Percentiles rank a stretch among this genome's conserved stretches.
These are phyloP conservation scores for Allantophomopsis cytisporea DNA, from an alignment of 2,329 filamentous ascomycete species.

Conservation along the genomic window DNA sequence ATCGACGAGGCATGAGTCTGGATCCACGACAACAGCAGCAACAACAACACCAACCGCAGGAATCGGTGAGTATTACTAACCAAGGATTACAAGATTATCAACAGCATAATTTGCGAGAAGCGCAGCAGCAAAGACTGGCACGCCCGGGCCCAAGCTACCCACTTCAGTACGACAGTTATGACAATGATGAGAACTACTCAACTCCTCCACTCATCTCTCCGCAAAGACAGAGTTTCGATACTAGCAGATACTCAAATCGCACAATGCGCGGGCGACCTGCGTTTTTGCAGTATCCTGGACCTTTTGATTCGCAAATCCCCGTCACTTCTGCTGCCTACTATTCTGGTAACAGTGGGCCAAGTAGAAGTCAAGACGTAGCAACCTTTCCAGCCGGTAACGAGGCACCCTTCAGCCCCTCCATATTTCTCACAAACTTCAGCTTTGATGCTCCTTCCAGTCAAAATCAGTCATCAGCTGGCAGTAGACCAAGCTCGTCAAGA, in stretches of 20 bases:
- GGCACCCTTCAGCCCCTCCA: too few relatives aligned
- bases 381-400: too few relatives aligned
- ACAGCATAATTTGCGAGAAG: conserved; percentile 80
- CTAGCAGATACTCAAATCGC: conserved; percentile 4
- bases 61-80: conserved; percentile 37
- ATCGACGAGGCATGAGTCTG: conserved; percentile 76
- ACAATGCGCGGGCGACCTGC: too few relatives aligned
- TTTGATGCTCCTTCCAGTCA: too few relatives aligned
- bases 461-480: too few relatives aligned
- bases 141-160: conserved; percentile 49
- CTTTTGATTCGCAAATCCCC: too few relatives aligned
- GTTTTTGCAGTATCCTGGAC: too few relatives aligned
- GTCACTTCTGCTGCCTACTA: too few relatives aligned
- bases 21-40: conserved; percentile 48
- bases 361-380: too few relatives aligned
- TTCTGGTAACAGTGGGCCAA: too few relatives aligned
- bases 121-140: conserved; percentile 76
- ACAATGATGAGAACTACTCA: conserved; percentile 37
- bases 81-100: conserved; percentile 34
- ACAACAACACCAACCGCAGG: conserved; percentile 32
- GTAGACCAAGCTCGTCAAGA: conserved; percentile 11
- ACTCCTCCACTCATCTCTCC: conserved; percentile 42
- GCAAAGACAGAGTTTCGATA: conserved; percentile 36
- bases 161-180: conserved; percentile 12
- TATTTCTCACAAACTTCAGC: too few relatives aligned